phyloP scores from a whole-genome alignment of 495 filamentous ascomycete genomes.

The Annulohypoxylon maeteangense region DNA sequence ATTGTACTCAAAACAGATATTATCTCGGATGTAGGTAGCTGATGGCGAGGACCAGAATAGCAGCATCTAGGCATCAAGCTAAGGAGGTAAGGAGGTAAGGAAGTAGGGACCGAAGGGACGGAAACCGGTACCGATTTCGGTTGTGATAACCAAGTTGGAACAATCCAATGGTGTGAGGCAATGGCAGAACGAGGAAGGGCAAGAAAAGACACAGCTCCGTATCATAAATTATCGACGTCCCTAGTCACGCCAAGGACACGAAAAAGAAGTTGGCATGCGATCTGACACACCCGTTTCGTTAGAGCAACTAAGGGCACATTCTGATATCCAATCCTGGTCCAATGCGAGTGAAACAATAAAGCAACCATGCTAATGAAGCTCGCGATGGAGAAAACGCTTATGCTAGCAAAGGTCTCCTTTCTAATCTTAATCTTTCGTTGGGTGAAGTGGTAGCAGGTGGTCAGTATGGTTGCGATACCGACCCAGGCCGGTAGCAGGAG shows the following conservation, averaged over 20 bases:
- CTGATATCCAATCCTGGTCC: conserved; percentile 50
- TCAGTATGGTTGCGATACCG: conserved; percentile 81
- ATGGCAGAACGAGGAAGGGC: background rate
- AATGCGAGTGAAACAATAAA: conserved; percentile 74
- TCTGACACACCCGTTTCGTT: conserved; percentile 29
- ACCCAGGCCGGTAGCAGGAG: conserved; percentile 89
- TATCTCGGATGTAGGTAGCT: background rate
- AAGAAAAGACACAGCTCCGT: background rate
- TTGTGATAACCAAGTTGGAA: background rate
- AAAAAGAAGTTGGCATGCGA: conserved; percentile 38
- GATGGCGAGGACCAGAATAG: background rate
- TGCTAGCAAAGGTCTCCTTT: conserved; percentile 81
- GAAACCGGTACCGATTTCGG: background rate
- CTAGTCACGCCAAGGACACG: conserved; percentile 44
- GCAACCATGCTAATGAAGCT: conserved; percentile 80
- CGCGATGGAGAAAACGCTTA: conserved; percentile 77
- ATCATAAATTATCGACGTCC: conserved; percentile 31
- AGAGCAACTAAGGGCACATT: conserved; percentile 45
- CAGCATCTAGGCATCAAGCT: background rate
- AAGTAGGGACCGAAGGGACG: no score
- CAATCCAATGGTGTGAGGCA: background rate
- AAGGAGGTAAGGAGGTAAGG: no score
- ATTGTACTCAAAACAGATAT: background rate
- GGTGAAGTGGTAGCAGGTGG: conserved; percentile 81
- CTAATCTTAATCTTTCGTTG: conserved; percentile 84